Base-by-base conservation (phyloP, 148 eudicot genomes). In the Rheum nobile region DNA sequence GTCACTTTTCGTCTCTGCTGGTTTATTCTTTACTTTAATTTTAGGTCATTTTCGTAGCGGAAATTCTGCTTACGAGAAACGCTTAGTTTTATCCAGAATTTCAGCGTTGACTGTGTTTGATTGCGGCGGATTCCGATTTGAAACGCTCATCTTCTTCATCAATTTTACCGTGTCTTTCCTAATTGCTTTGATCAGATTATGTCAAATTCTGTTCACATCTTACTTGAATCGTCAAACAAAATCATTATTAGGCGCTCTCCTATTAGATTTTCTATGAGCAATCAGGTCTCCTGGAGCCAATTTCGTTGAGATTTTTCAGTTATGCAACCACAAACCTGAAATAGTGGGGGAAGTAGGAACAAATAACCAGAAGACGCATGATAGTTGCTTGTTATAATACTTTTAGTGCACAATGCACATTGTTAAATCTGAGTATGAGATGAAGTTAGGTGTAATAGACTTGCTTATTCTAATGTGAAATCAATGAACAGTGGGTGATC, bases 401-500 rank as follows among this genome's bases (percentile, higher is more conserved):
- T 65, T 32, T 1, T 57, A 12, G 67, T 57, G 17, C 67, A 57
- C 16, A 32, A 17, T 65, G 69, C 39, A 32, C 39, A 65, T 32
- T 65, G 39, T 26, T 24, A 8, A 26, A 57, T 57, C 3, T 57
- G 65, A 24, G 32, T 54, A 24, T 57, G 32, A 26, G 55, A 50
- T 50, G 52, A 47, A 54, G n/a, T 61, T 61, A 61, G 68, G 68
- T 61, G 17, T 65, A 5, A 32, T 65, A 17, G 22, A 65, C 10
- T 63, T 31, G 39, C 8, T 65, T 6, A 65, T 65, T 65, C 35
- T 65, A 17, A 65, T 14, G 47, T 71, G 74, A 41, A 10, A 71
- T 79, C 63, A 35, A 80, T 77, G 63, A 73, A 24, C 75, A 94
- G 98, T 94, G 74, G 98, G 98, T 26, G 98, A 94, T 79, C 78